Conservation (phyloP, 257 asterid genomes). For the Solanum appendiculatum region DNA sequence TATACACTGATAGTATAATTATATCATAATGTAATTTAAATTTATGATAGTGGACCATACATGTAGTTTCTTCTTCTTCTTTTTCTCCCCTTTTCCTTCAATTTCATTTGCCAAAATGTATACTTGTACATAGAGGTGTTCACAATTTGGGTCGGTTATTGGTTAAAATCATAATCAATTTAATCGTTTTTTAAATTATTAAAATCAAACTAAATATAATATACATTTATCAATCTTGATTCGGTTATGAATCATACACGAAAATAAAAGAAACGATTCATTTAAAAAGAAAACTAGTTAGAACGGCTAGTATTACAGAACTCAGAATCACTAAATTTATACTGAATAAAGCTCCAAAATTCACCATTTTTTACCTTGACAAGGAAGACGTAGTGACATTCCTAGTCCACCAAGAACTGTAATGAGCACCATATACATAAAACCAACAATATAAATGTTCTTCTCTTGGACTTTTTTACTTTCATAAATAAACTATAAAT, state of each 20-base stretch:
- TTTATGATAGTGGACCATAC: not conserved
- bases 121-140: not conserved
- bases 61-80: not conserved
- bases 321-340: not conserved
- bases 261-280: too few species aligned
- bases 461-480: too few species aligned
- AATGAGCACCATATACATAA: too few species aligned
- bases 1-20: not conserved
- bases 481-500: too few species aligned
- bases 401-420: not conserved
- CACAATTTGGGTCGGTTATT: too few species aligned
- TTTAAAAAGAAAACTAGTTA: not conserved
- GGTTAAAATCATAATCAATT: too few species aligned
- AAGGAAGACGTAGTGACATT: not conserved
- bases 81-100: not conserved
- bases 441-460: too few species aligned
- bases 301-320: not conserved
- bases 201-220: not conserved
- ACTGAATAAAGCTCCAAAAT: too few species aligned
- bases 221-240: not conserved
- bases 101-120: not conserved
- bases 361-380: too few species aligned
- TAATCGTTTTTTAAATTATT: too few species aligned
- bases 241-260: too few species aligned
- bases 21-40: not conserved